These are phyloP conservation scores for Perkinsus marinus DNA, from an alignment of 169 alveolate genomes.

Conservation along the genomic window DNA sequence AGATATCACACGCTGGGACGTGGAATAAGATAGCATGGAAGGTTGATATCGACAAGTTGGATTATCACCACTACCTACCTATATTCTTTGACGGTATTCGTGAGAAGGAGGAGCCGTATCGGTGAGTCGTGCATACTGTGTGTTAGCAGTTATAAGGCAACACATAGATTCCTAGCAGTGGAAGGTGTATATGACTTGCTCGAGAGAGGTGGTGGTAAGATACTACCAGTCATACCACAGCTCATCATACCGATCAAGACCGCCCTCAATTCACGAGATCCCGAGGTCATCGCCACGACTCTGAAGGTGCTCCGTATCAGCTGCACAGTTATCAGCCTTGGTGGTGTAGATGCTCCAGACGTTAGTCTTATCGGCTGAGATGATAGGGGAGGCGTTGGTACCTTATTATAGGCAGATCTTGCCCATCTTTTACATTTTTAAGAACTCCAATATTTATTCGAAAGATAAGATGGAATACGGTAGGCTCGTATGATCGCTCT, in stretches of 20 bases:
- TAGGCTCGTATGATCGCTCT: not conserved
- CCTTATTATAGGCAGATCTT: slow-evolving; percentile 84
- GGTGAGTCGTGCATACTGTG: slow-evolving; percentile 32
- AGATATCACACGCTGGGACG: slow-evolving; percentile 39
- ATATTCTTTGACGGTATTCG: slow-evolving; percentile 86
- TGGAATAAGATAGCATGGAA: slow-evolving; percentile 64
- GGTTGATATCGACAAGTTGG: slow-evolving; percentile 60
- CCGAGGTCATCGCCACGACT: slow-evolving; percentile 47
- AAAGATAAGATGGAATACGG: slow-evolving; percentile 70
- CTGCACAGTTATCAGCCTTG: not conserved
- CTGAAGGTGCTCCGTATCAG: slow-evolving; percentile 3
- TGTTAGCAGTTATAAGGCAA: not conserved
- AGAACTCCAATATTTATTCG: slow-evolving; percentile 51
- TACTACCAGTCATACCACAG: slow-evolving; percentile 78
- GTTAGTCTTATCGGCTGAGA: slow-evolving; percentile 42
- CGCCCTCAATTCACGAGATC: slow-evolving; percentile 81
- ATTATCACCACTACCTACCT: slow-evolving; percentile 79
- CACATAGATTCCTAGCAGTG: not conserved
- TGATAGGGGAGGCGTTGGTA: slow-evolving; percentile 81
- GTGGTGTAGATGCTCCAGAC: slow-evolving; percentile 43
- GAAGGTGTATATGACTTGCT: slow-evolving; percentile 45
- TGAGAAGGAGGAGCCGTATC: slow-evolving; percentile 74
- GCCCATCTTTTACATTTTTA: slow-evolving; percentile 71
- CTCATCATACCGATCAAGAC: slow-evolving; percentile 75
- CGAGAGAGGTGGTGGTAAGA: slow-evolving; percentile 61